Evolutionary conservation across 108 stramenopile species (phyloP).

Genomic region (Nitzschia putrida): DNA sequence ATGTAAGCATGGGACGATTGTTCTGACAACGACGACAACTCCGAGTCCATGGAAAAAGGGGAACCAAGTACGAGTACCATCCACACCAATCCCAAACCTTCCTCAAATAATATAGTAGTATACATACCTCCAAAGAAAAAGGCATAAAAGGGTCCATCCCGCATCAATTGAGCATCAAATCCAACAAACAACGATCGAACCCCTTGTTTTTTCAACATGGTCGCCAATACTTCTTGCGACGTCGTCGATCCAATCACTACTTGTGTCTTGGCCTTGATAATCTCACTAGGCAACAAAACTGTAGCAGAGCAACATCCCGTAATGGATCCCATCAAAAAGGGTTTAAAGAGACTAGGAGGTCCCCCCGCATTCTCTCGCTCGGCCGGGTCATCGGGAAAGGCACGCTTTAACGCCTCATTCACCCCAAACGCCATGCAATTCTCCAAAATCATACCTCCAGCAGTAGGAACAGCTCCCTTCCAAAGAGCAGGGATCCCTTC

Average conservation of each 20-base stretch:
- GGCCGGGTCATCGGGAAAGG: constrained; percentile 64
- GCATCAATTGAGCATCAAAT: constrained; percentile 84
- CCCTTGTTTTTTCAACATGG: constrained; percentile 73
- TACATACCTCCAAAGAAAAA: constrained; percentile 38
- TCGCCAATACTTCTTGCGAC: constrained; percentile 60
- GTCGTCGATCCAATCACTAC: constrained; percentile 64
- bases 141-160: constrained; percentile 86
- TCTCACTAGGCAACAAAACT: constrained; percentile 81
- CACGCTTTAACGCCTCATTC: constrained; percentile 85
- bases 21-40: too few species aligned
- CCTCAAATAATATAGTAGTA: too few species aligned
- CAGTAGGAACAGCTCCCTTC: constrained; percentile 89
- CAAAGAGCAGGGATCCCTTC: constrained; percentile 66
- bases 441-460: constrained; percentile 84
- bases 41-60: too few species aligned
- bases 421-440: constrained; percentile 92
- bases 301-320: constrained; percentile 82
- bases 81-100: too few species aligned
- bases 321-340: constrained; percentile 83
- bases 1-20: too few species aligned
- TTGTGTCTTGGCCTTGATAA: constrained; percentile 88
- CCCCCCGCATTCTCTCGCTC: constrained; percentile 37
- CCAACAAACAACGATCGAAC: constrained; percentile 66
- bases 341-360: constrained; percentile 67
- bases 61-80: too few species aligned